Evolutionary conservation across 139 green algal species (phyloP), one percentile per base, ranked within the genome.

Genomic region (Chlorella ohadii): DNA sequence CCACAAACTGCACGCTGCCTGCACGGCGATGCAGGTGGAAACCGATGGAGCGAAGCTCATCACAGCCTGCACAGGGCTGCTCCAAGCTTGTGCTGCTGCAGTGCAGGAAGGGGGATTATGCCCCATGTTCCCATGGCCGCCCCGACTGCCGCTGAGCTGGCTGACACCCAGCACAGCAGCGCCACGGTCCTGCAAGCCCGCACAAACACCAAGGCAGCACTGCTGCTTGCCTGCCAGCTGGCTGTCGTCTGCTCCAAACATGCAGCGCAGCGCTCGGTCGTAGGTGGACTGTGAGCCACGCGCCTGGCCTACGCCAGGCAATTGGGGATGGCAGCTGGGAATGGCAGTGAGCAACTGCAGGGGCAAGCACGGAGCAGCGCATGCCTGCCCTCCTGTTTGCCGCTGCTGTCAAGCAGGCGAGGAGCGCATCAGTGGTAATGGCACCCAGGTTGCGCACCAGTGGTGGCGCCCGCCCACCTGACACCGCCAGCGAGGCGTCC

Each of bases 241-340:
- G 27, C 28, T 55, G 65, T 84, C 82, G 39, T 75, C 82, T 1
- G 38, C 36, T 2, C 82, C 82, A 66, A 86, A 82, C 28, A 75
- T 71, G 31, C 67, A 36, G 51, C 66, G 56, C 39, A 86, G 72
- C 28, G 82, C 82, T 3, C 44, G 66, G 34, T 86, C 82, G 33
- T 86, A 86, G 7, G 71, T 55, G 5, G 39, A 57, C 22, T 86
- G 82, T 1, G 72, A 86, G 13, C 82, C 82, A 11, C 41, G 66
- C 20, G 82, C 72, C 1, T 72, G 66, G 9, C 82, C 82, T 86
- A 72, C 63, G 25, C 1, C 2, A 22, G 76, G 34, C 11, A 61
- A 33, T 11, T 13, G 20, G 56, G 75, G 19, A 34, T 51, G 28
- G 36, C 44, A 51, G 44, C 44, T 51, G 2, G 36, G 55, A 55